Evolutionary conservation across 345 rosid species (phyloP).

Genomic region (Psidium friedrichsthalianum): DNA sequence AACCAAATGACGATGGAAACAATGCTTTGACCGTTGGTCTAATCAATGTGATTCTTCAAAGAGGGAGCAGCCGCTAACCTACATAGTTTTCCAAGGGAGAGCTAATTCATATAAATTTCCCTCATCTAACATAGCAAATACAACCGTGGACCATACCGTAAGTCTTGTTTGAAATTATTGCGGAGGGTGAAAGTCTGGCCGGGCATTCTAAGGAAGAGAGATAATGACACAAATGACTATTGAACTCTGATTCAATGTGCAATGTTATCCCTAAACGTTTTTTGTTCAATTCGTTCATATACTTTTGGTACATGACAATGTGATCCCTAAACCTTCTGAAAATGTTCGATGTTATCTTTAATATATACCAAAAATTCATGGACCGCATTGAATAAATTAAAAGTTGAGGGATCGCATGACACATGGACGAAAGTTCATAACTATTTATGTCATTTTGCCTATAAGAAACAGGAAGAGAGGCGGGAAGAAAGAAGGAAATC

Average conservation of each 20-base stretch:
- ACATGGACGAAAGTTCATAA: too few species aligned
- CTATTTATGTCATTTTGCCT: too few species aligned
- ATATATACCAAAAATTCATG: too few species aligned
- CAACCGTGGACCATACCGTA: neutral
- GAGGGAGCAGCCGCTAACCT: neutral
- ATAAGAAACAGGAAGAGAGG: neutral
- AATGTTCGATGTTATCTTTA: too few species aligned
- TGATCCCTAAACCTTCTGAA: too few species aligned
- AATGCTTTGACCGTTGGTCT: neutral
- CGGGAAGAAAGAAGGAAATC: neutral
- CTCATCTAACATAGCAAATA: neutral
- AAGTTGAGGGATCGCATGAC: too few species aligned
- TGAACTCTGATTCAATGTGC: too few species aligned
- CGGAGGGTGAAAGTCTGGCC: neutral
- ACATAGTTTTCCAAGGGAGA: neutral
- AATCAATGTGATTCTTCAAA: neutral
- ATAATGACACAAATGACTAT: too few species aligned
- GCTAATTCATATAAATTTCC: neutral
- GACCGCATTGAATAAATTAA: too few species aligned
- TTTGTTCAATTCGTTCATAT: too few species aligned
- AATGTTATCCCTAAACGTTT: too few species aligned
- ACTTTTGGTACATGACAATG: too few species aligned
- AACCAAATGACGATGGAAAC: neutral
- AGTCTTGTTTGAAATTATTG: neutral
- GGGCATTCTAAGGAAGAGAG: neutral